Base-by-base conservation (phyloP, 148 eudicot species). In the Suaeda aralocaspica region DNA sequence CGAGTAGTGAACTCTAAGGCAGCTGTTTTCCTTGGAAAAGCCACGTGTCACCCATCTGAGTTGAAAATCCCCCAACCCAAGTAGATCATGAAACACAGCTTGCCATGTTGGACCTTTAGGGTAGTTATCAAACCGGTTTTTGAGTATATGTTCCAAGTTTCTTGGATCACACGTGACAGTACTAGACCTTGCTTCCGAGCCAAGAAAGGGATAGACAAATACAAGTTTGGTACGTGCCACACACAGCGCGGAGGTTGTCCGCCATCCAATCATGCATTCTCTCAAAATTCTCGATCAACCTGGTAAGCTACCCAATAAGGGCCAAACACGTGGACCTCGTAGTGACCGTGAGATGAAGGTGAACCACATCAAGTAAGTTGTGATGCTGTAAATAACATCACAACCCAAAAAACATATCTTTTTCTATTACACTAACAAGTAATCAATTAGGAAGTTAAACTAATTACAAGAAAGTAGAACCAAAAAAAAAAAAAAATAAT, bases 101-200 rank as follows among this genome's bases (percentile, higher is more conserved):
- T 92, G 96, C 97, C 97, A 92, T 6, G 96, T 89, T 15, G 97
- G 97, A 42, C 97, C 97, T 58, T 92, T 92, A 0, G 96, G 97
- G 72, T 92, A 92, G 53, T 92, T 92, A 19, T 89, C 91, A 75
- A 92, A 92, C 76, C 96, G 85, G 65, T 87, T 80, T 72, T 89
- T 92, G 57, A 92, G 76, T 45, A 92, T 92, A 64, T 92, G 97
- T 85, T 92, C 97, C 31, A 92, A 64, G 66, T 92, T 92, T 46
- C 75, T 88, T 24, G 97, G 97, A 81, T 92, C 96, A 59, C 91
- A 89, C 11, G 97, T 92, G 64, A 92, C 97, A 0, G 97, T 92
- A 92, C 97, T 7, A 80, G 92, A 44, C 97, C 96, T 65, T 92
- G 97, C 79, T 82, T 87, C 14, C 88, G 76, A 36, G 97, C 97